phyloP scores from a whole-genome alignment of 768 basidiomycete species.

The Auriscalpium orientale region DNA sequence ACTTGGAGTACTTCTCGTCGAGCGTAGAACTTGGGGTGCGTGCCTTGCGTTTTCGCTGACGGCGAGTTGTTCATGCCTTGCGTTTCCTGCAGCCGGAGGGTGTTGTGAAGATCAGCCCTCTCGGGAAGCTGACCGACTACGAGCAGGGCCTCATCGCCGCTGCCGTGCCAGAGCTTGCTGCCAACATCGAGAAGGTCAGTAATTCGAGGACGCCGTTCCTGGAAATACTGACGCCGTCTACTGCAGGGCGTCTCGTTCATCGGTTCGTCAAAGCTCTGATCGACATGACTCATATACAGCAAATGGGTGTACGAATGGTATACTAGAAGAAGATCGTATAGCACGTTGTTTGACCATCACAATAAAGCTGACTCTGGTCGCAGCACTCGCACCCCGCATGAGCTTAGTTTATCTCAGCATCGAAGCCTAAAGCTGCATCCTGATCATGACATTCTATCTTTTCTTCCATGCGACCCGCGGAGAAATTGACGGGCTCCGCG shows the following conservation, averaged over 20 bases:
- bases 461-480: no score
- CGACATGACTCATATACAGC: background rate
- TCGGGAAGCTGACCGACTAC: slow-evolving; percentile 64
- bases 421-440: no score
- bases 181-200: slow-evolving; percentile 62
- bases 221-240: background rate
- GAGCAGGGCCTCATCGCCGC: slow-evolving; percentile 76
- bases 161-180: slow-evolving; percentile 70
- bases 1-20: slow-evolving; percentile 84
- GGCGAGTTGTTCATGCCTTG: background rate
- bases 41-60: slow-evolving; percentile 1
- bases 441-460: no score
- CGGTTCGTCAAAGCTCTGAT: background rate
- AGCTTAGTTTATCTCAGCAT: no score
- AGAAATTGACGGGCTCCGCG: no score
- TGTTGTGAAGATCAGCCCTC: slow-evolving; percentile 71
- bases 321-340: background rate
- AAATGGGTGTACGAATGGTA: background rate
- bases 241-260: background rate
- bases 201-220: background rate
- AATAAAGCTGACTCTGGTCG: background rate
- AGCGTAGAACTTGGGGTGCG: slow-evolving; percentile 82
- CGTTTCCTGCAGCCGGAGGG: slow-evolving; percentile 54
- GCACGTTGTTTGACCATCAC: background rate
- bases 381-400: no score